phyloP scores from a whole-genome alignment of 768 basidiomycete genomes.

The Leucogyrophana mollusca region DNA sequence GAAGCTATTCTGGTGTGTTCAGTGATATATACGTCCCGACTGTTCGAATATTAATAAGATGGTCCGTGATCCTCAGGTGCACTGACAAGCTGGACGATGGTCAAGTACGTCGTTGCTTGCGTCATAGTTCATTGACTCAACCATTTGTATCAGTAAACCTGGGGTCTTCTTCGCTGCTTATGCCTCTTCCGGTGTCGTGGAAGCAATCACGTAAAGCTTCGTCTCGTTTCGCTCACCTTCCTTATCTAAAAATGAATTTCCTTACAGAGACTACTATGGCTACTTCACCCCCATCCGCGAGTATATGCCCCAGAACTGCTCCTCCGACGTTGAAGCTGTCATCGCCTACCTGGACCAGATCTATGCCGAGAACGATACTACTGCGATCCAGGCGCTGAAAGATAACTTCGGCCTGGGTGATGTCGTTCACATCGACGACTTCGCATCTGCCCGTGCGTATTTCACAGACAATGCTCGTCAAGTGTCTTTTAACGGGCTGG shows the following conservation, averaged over 20 bases:
- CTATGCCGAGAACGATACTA: constrained; percentile 42
- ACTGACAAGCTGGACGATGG: constrained; percentile 65
- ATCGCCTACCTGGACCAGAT: constrained; percentile 60
- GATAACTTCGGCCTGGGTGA: constrained; percentile 55
- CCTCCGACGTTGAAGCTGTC: constrained; percentile 65
- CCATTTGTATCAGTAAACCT: constrained; percentile 28
- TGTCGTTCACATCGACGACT: constrained; percentile 64
- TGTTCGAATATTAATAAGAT: neutral
- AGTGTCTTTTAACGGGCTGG: constrained; percentile 20
- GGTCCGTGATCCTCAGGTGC: constrained; percentile 24
- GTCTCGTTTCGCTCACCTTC: neutral
- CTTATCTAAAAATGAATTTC: neutral
- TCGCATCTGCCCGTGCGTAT: constrained; percentile 51
- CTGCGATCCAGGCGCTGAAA: constrained; percentile 54
- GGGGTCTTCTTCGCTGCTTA: constrained; percentile 41
- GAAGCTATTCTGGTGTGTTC: constrained; percentile 37
- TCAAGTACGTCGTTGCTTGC: constrained; percentile 43
- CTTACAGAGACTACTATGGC: constrained; percentile 24
- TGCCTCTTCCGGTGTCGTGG: constrained; percentile 45
- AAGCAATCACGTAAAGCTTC: constrained; percentile 36
- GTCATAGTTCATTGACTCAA: neutral
- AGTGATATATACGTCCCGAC: neutral
- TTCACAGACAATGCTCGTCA: constrained; percentile 23
- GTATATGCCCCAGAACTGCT: constrained; percentile 72
- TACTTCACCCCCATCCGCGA: constrained; percentile 73